These are phyloP conservation scores for Mortierella sp. DNA, from an alignment of 371 early-diverging fungal genomes.

Conservation along the genomic window DNA sequence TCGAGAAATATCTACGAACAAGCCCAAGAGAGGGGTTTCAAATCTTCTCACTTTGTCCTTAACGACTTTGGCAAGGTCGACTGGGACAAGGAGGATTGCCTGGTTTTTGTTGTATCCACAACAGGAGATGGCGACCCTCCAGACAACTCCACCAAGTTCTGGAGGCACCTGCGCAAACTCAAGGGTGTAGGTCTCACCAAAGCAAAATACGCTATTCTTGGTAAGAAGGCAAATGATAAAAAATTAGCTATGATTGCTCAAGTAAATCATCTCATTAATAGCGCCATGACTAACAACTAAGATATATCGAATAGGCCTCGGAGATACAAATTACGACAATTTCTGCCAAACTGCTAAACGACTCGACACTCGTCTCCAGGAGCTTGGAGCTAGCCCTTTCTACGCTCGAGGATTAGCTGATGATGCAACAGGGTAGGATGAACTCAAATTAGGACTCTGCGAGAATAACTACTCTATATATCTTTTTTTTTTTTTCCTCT, in stretches of 20 bases:
- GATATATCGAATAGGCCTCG: slow-evolving; percentile 69
- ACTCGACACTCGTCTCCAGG: slow-evolving; percentile 79
- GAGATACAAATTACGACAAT: slow-evolving; percentile 94
- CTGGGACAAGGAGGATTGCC: slow-evolving; percentile 61
- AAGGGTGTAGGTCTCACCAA: slow-evolving; percentile 67
- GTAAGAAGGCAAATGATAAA: slow-evolving; percentile 32
- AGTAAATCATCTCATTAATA: too few relatives aligned
- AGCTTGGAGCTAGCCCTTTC: slow-evolving; percentile 81
- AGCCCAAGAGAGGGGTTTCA: slow-evolving; percentile 78
- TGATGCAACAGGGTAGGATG: slow-evolving; percentile 85
- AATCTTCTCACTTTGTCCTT: slow-evolving; percentile 70
- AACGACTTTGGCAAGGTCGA: slow-evolving; percentile 80
- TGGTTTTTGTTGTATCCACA: slow-evolving; percentile 89
- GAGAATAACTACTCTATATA: not conserved
- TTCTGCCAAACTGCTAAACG: slow-evolving; percentile 88
- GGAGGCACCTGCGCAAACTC: slow-evolving; percentile 80
- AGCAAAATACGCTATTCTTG: slow-evolving; percentile 67
- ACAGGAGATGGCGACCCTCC: slow-evolving; percentile 98
- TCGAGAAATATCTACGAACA: slow-evolving; percentile 85
- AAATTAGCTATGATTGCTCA: not conserved
- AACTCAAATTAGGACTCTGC: too few relatives aligned
- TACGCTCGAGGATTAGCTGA: slow-evolving; percentile 87
- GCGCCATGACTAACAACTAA: too few relatives aligned
- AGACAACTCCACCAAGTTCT: slow-evolving; percentile 91
- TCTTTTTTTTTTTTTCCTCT: not conserved